Percentiles rank a stretch among this genome's conserved stretches.
Evolutionary conservation across 2,329 filamentous ascomycete species (phyloP).

Genomic region (Diplodia intermedia): DNA sequence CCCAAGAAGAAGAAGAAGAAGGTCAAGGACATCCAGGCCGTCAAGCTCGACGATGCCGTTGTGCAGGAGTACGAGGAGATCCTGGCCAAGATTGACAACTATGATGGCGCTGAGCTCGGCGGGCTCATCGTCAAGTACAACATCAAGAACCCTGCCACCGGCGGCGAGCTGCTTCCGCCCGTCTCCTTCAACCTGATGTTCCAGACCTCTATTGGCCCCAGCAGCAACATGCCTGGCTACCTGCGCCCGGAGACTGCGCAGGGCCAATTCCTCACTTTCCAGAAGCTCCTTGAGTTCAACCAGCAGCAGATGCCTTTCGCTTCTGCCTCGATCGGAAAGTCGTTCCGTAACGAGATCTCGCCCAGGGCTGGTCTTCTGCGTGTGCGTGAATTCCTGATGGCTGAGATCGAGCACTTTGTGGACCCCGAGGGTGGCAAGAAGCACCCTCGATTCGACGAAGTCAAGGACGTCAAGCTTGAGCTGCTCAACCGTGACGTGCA

Average conservation of each 20-base stretch:
- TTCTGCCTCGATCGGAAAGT: slow-evolving; percentile 95
- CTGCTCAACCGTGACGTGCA: slow-evolving; percentile 87
- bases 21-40: slow-evolving; percentile 75
- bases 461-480: slow-evolving; percentile 81
- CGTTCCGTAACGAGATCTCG: slow-evolving; percentile 97
- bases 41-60: slow-evolving; percentile 86
- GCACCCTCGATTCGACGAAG: slow-evolving; percentile 84
- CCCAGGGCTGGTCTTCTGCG: slow-evolving; percentile 88
- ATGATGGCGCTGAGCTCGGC: slow-evolving; percentile 83
- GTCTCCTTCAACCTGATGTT: slow-evolving; percentile 99
- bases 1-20: slow-evolving; percentile 88
- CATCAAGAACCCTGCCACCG: slow-evolving; percentile 85
- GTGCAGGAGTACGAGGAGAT: slow-evolving; percentile 91
- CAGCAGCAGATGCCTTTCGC: slow-evolving; percentile 95
- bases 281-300: slow-evolving; percentile 96
- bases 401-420: slow-evolving; percentile 98
- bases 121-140: slow-evolving; percentile 89
- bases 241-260: slow-evolving; percentile 95
- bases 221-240: slow-evolving; percentile 83
- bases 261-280: slow-evolving; percentile 97
- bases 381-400: slow-evolving; percentile 98
- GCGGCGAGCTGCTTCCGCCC: slow-evolving; percentile 76
- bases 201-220: slow-evolving; percentile 91
- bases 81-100: slow-evolving; percentile 95
- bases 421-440: slow-evolving; percentile 95